A percentile compares a stretch with the other conserved stretches of the same genome.
Evolutionary conservation across 1,139 yeast genomes (phyloP).

Genomic region (Yamadazyma atlantica): DNA sequence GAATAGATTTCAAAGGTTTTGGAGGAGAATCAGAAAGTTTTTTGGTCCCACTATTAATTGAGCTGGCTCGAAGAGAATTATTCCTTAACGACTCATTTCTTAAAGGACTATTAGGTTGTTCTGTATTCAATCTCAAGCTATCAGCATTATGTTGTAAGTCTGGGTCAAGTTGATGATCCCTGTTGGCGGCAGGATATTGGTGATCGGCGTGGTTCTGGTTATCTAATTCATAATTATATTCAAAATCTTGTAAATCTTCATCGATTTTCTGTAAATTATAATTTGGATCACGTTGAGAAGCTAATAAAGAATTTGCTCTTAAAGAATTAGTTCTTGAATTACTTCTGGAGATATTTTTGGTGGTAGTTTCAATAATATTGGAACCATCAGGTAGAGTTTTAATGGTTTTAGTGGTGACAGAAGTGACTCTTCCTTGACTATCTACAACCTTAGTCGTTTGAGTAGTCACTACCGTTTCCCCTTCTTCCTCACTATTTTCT

Average conservation of each 20-base stretch:
- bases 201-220: slow-evolving; percentile 7
- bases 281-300: slow-evolving; percentile 16
- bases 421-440: slow-evolving; percentile 40
- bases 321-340: slow-evolving; percentile 37
- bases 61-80: slow-evolving; percentile 6
- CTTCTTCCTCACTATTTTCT: slow-evolving; percentile 21
- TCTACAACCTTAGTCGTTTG: slow-evolving; percentile 48
- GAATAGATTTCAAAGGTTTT: slow-evolving; percentile 37
- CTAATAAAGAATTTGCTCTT: slow-evolving; percentile 23
- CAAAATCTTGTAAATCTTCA: slow-evolving; percentile 46
- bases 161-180: slow-evolving; percentile 3
- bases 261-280: slow-evolving; percentile 41
- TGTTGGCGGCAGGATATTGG: background rate
- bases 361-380: slow-evolving; percentile 45
- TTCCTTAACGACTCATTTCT: slow-evolving; percentile 4
- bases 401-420: slow-evolving; percentile 45
- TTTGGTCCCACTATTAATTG: slow-evolving; percentile 4
- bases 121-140: slow-evolving; percentile 9
- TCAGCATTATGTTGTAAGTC: slow-evolving; percentile 12
- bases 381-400: slow-evolving; percentile 46
- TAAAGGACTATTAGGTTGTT: background rate
- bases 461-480: slow-evolving; percentile 35
- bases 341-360: slow-evolving; percentile 41
- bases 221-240: slow-evolving; percentile 40
- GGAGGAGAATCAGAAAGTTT: slow-evolving; percentile 12